Base-by-base conservation (phyloP, 306 rosid species). In the Dalbergia oliveri region DNA sequence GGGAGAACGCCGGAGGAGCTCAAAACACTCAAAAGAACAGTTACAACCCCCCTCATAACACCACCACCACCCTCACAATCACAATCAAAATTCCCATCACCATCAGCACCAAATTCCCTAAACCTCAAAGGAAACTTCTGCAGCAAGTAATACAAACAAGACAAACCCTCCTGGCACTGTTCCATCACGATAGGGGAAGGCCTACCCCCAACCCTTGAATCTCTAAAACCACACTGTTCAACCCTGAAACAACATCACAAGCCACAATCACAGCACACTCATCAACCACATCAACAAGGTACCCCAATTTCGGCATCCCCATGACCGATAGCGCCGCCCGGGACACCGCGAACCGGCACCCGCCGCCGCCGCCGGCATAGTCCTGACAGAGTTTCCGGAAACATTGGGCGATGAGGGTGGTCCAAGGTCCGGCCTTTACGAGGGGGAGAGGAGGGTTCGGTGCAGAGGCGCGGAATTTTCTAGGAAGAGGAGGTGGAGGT, bases 131-230 rank as follows among this genome's bases (percentile, higher is more conserved):
- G 97, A 81, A 95, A 95, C 60, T 91, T 86, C 83, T 93, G 98
- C 49, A 95, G 87, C 90, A 95, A 82, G 89, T 95, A 95, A 77
- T 95, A 95, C 90, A 89, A 85, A 60, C 98, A 95, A 60, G 99
- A 95, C 88, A 95, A 64, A 54, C 94, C 94, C 87, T 95, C 99
- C 47, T 95, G 99, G 81, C 99, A 93, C 65, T 95, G 99, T 21
- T 95, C 99, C 97, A 95, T 90, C 0, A 89, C 97, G 65, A 93
- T 87, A 11, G 99, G 97, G 1, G 99, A 95, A 66, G 99, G 98
- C 26, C 98, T 77, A 39, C 88, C 88, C 62, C 77, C 19, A 74
- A 89, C 77, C 69, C 89, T 76, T 61, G 69, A 0, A 88, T 87
- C 88, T 93, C 98, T 15, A 56, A 86, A 79, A 95, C 77, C n/a